Conservation (phyloP, 345 rosid species). For the Salix purpurea region DNA sequence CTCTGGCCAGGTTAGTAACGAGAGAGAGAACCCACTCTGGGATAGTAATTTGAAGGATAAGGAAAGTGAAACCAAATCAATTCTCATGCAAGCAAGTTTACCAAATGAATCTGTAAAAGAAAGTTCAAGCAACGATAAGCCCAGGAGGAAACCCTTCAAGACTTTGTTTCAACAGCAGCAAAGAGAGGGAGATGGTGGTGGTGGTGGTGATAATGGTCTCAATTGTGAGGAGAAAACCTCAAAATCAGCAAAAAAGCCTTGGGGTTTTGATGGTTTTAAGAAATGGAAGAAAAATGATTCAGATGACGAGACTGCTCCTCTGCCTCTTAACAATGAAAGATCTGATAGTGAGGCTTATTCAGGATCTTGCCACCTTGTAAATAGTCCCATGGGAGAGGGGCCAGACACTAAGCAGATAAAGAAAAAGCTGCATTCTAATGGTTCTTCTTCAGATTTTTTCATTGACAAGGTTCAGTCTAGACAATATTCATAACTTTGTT, state of each 20-base stretch:
- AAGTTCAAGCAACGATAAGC: constrained; percentile 26
- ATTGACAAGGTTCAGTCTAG: constrained; percentile 50
- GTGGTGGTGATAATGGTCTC: constrained; percentile 11
- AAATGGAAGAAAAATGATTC: constrained; percentile 60
- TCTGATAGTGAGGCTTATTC: constrained; percentile 38
- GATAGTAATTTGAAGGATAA: constrained; percentile 25
- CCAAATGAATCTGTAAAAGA: constrained; percentile 26
- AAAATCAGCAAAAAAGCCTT: constrained; percentile 52
- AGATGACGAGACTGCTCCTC: constrained; percentile 58
- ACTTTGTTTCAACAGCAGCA: constrained; percentile 41
- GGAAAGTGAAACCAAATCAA: constrained; percentile 43
- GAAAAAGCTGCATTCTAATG: constrained; percentile 57
- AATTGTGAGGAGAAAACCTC: constrained; percentile 31
- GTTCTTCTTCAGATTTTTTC: constrained; percentile 68
- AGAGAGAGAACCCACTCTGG: constrained; percentile 45
- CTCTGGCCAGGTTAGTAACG: not conserved
- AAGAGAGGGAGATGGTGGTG: constrained; percentile 15
- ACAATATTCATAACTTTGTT: not conserved
- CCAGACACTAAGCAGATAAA: constrained; percentile 62
- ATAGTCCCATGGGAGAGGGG: constrained; percentile 51
- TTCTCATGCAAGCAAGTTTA: constrained; percentile 50
- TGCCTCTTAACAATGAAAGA: constrained; percentile 46
- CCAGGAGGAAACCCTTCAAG: constrained; percentile 51
- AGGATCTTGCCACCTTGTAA: constrained; percentile 32
- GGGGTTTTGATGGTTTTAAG: constrained; percentile 63